Evolutionary conservation across 495 filamentous ascomycete genomes (phyloP).

Genomic region (Cenococcum geophilum): DNA sequence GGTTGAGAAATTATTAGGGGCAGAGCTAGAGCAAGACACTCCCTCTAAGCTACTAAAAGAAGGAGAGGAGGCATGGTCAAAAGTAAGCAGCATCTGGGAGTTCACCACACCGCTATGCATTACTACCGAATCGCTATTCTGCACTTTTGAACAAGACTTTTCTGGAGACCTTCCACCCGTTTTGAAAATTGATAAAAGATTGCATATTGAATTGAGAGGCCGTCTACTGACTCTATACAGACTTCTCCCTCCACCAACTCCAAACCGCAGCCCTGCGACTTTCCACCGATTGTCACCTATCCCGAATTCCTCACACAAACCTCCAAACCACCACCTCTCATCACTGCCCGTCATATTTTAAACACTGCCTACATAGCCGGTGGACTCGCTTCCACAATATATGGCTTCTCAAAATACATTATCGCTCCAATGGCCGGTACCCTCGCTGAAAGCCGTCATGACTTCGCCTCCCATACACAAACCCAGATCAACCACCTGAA

Average conservation of each 20-base stretch:
- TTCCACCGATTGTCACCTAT: slow-evolving; percentile 92
- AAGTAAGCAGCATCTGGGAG: slow-evolving; percentile 11
- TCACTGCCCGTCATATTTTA: slow-evolving; percentile 67
- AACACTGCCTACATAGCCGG: slow-evolving; percentile 72
- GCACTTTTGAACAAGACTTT: too few species aligned
- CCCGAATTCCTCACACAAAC: slow-evolving; percentile 78
- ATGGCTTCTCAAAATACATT: slow-evolving; percentile 74
- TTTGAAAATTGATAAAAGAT: background rate
- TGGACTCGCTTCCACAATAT: slow-evolving; percentile 63
- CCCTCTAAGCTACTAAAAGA: slow-evolving; percentile 5
- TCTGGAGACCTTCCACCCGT: too few species aligned
- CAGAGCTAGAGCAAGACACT: slow-evolving; percentile 11
- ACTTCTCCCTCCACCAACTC: slow-evolving; percentile 22
- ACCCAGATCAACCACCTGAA: slow-evolving; percentile 64
- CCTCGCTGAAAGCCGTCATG: slow-evolving; percentile 71
- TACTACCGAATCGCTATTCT: too few species aligned
- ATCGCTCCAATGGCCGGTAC: slow-evolving; percentile 74
- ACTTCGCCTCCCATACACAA: slow-evolving; percentile 62
- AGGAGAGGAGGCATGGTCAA: slow-evolving; percentile 19
- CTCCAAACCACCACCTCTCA: slow-evolving; percentile 64
- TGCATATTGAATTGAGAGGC: background rate
- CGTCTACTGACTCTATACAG: slow-evolving; percentile 20
- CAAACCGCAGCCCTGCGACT: slow-evolving; percentile 37
- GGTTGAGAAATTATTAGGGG: slow-evolving; percentile 58
- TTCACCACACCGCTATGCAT: too few species aligned